Evolutionary conservation across 768 basidiomycete genomes (phyloP).

Genomic region (Termitomyces sp.): DNA sequence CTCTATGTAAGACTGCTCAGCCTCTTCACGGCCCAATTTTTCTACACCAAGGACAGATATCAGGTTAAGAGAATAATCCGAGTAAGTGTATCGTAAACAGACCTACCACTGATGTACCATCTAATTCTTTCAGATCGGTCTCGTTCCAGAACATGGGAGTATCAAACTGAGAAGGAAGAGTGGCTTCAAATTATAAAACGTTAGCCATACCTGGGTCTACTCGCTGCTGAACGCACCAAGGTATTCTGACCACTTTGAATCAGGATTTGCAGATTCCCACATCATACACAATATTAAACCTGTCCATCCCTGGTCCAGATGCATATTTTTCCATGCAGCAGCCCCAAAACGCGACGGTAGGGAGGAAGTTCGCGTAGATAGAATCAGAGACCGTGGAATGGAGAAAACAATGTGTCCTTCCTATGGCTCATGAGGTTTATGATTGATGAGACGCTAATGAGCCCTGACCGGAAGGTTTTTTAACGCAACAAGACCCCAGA

Average conservation of each 20-base stretch:
- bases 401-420: conserved; percentile 74
- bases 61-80: not conserved
- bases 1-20: conserved; percentile 64
- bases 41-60: conserved; percentile 35
- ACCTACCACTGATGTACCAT: conserved; percentile 88
- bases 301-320: conserved; percentile 73
- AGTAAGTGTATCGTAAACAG: conserved; percentile 23
- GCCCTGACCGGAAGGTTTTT: conserved; percentile 62
- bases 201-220: not conserved
- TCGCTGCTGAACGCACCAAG: conserved; percentile 42
- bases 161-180: conserved; percentile 68
- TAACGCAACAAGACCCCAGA: conserved; percentile 73
- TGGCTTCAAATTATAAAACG: conserved; percentile 30
- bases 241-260: conserved; percentile 70
- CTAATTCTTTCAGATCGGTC: conserved; percentile 66
- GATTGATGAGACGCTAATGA: not conserved
- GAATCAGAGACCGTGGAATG: conserved; percentile 70
- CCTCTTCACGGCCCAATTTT: conserved; percentile 83
- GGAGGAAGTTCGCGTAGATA: conserved; percentile 73
- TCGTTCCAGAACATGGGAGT: conserved; percentile 95
- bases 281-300: conserved; percentile 92
- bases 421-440: conserved; percentile 31
- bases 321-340: conserved; percentile 56
- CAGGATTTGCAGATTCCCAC: conserved; percentile 74
- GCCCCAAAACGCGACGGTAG: conserved; percentile 57